These are phyloP conservation scores for Coemansia sp. DNA, from an alignment of 192 early-diverging fungal genomes.

Conservation along the genomic window DNA sequence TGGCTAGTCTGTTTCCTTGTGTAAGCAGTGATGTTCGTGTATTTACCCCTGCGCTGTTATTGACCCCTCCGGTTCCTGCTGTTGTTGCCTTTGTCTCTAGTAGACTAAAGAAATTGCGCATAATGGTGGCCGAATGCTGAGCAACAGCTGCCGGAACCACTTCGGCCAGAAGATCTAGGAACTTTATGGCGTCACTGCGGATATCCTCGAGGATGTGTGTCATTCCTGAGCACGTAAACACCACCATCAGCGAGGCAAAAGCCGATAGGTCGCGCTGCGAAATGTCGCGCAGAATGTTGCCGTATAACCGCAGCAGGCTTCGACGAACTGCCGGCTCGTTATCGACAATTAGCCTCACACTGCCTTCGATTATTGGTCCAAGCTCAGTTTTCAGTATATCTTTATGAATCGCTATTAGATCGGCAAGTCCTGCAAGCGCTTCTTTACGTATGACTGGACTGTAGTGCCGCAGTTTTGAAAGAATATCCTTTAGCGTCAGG, in stretches of 20 bases:
- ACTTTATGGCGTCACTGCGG: conserved; percentile 72
- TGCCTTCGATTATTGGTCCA: conserved; percentile 45
- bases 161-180: conserved; percentile 71
- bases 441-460: conserved; percentile 58
- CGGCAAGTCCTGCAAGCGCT: conserved; percentile 47
- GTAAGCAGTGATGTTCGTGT: conserved; percentile 34
- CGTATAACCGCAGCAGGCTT: conserved; percentile 48
- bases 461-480: conserved; percentile 76
- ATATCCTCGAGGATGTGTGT: conserved; percentile 88
- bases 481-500: conserved; percentile 69
- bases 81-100: conserved; percentile 21
- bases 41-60: conserved; percentile 13
- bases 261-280: conserved; percentile 64
- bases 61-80: conserved; percentile 13
- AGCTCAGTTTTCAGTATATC: conserved; percentile 39
- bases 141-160: conserved; percentile 62
- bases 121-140: conserved; percentile 60
- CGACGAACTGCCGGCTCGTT: conserved; percentile 50
- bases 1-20: conserved; percentile 28
- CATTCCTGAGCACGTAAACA: conserved; percentile 82
- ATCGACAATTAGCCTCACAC: conserved; percentile 50
- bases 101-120: conserved; percentile 47
- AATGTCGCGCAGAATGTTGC: conserved; percentile 37
- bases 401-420: conserved; percentile 45
- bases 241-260: conserved; percentile 74